Evolutionary conservation across 192 early-diverging fungal genomes (phyloP).

Genomic region (Oehlia diaphana): DNA sequence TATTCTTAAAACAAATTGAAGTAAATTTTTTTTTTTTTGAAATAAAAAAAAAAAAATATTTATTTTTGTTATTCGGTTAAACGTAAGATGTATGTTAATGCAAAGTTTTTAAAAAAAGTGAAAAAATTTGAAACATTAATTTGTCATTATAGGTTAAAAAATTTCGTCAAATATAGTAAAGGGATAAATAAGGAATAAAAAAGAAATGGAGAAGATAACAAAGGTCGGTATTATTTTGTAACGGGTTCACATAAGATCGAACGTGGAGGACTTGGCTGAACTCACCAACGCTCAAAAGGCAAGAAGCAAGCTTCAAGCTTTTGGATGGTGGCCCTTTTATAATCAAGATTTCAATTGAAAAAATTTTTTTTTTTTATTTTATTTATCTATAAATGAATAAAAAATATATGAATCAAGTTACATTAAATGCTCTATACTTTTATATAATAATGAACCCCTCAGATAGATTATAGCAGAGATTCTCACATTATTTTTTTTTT

Average conservation of each 20-base stretch:
- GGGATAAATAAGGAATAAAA: too few relatives aligned
- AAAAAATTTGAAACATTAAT: too few relatives aligned
- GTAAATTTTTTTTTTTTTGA: background rate
- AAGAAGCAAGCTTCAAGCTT: background rate
- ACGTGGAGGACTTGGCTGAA: background rate
- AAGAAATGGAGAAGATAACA: background rate
- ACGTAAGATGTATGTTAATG: too few relatives aligned
- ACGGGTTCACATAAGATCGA: background rate
- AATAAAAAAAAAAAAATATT: too few relatives aligned
- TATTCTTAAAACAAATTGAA: too few relatives aligned
- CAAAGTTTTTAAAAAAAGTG: too few relatives aligned
- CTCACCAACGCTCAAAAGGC: conserved; percentile 2
- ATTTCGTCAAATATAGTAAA: background rate
- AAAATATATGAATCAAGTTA: too few relatives aligned
- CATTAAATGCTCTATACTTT: too few relatives aligned
- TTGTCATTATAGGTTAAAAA: background rate
- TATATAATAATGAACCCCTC: too few relatives aligned
- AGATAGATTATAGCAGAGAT: too few relatives aligned
- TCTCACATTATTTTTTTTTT: too few relatives aligned
- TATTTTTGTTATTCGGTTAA: too few relatives aligned
- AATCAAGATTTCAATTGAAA: background rate
- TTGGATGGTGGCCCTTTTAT: background rate
- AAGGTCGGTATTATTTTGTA: background rate
- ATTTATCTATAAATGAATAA: background rate
- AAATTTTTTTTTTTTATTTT: background rate